Percentiles rank a stretch among this genome's conserved stretches.
Evolutionary conservation across 441 rosid species (phyloP).

Genomic region (Pelargonium australe): DNA sequence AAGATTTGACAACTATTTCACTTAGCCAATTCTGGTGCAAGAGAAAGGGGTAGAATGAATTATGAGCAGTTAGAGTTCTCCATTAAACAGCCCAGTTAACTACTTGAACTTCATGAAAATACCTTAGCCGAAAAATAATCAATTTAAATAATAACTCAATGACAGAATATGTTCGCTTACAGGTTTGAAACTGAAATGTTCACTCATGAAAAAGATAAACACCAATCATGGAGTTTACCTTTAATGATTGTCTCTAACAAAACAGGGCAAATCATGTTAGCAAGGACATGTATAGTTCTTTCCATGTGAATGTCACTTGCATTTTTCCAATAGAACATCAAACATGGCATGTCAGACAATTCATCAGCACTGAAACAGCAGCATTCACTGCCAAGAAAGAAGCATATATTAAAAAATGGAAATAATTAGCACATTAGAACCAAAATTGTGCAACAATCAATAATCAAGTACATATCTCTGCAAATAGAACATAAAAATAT

Average conservation of each 20-base stretch:
- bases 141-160: not conserved
- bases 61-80: not conserved
- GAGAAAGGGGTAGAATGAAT: too few relatives aligned
- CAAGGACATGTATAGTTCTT: slow-evolving; percentile 40
- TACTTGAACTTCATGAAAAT: not conserved
- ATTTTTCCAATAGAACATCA: slow-evolving; percentile 56
- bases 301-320: slow-evolving; percentile 38
- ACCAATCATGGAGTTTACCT: slow-evolving; percentile 38
- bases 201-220: not conserved
- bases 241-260: slow-evolving; percentile 72
- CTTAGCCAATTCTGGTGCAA: too few relatives aligned
- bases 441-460: not conserved
- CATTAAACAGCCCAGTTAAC: not conserved
- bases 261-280: slow-evolving; percentile 63
- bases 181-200: not conserved
- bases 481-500: not conserved
- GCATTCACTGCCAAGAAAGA: slow-evolving; percentile 52
- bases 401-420: slow-evolving; percentile 14
- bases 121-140: not conserved
- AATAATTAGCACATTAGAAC: not conserved
- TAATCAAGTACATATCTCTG: not conserved
- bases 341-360: slow-evolving; percentile 48
- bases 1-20: too few relatives aligned
- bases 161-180: not conserved
- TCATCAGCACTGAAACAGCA: slow-evolving; percentile 50